phyloP scores from a whole-genome alignment of 1,284 basidiomycete species.

The Microbotryum scabiosae region DNA sequence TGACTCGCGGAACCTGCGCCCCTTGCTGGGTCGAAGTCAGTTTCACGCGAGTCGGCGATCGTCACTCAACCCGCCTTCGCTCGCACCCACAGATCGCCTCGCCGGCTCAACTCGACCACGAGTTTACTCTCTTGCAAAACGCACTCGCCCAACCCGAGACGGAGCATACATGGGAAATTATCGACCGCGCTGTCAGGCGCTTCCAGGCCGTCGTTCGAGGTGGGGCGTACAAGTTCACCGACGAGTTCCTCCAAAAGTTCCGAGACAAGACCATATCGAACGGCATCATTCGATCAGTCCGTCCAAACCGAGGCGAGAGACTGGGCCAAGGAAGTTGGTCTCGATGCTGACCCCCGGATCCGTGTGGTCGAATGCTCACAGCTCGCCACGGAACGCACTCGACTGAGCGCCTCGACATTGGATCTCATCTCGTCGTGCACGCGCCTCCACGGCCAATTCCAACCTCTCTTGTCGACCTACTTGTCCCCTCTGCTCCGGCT shows the following conservation, averaged over 20 bases:
- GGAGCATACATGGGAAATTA: slow-evolving; percentile 76
- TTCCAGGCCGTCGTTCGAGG: slow-evolving; percentile 54
- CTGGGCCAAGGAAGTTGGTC: background rate
- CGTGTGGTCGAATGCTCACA: slow-evolving; percentile 10
- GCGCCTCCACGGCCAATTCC: slow-evolving; percentile 56
- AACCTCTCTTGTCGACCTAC: slow-evolving; percentile 58
- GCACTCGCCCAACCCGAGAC: slow-evolving; percentile 56
- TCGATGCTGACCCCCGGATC: background rate
- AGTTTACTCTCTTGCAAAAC: slow-evolving; percentile 45
- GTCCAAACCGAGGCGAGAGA: slow-evolving; percentile 11
- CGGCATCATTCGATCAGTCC: slow-evolving; percentile 53
- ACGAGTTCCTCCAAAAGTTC: slow-evolving; percentile 51
- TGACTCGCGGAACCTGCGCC: background rate
- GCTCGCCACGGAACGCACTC: slow-evolving; percentile 62
- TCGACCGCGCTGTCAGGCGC: slow-evolving; percentile 50
- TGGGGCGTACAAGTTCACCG: slow-evolving; percentile 48
- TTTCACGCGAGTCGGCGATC: background rate
- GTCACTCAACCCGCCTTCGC: background rate
- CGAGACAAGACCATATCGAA: slow-evolving; percentile 49
- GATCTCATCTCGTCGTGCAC: slow-evolving; percentile 56
- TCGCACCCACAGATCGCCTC: slow-evolving; percentile 15
- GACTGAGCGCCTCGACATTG: slow-evolving; percentile 61
- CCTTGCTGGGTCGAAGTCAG: background rate
- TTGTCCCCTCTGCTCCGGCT: slow-evolving; percentile 60
- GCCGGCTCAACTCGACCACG: slow-evolving; percentile 37